Conservation (phyloP, 2,329 filamentous ascomycete species). For the Xylariales sp. region DNA sequence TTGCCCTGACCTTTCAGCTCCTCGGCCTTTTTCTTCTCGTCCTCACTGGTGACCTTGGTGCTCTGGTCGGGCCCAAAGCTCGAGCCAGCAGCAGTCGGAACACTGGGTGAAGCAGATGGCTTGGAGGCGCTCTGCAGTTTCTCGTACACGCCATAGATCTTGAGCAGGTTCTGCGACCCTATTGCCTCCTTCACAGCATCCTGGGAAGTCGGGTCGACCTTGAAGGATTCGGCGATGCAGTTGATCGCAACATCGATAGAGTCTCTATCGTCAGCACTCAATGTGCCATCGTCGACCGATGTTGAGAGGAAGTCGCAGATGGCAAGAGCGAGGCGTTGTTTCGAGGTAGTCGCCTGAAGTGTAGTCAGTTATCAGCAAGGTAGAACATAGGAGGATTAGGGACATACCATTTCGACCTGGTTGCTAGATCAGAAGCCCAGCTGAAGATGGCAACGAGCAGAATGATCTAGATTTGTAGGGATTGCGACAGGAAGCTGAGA, state of each 20-base stretch:
- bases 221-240: slow-evolving; percentile 93
- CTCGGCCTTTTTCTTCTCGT: slow-evolving; percentile 76
- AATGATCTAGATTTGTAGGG: neutral
- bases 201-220: slow-evolving; percentile 79
- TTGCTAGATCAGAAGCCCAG: neutral
- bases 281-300: slow-evolving; percentile 81
- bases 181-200: slow-evolving; percentile 70
- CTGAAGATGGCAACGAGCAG: neutral
- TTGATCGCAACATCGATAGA: slow-evolving; percentile 90
- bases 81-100: slow-evolving; percentile 32
- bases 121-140: slow-evolving; percentile 66
- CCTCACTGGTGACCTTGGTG: slow-evolving; percentile 39
- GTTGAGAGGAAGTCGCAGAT: slow-evolving; percentile 92
- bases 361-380: neutral
- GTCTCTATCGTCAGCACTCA: slow-evolving; percentile 83
- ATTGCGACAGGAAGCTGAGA: too few species aligned
- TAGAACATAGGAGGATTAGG: neutral
- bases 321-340: slow-evolving; percentile 89
- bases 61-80: slow-evolving; percentile 18
- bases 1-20: slow-evolving; percentile 87
- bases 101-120: slow-evolving; percentile 30
- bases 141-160: slow-evolving; percentile 95
- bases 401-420: neutral
- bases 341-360: slow-evolving; percentile 43
- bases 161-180: slow-evolving; percentile 79